Base-by-base conservation (phyloP, 2,329 filamentous ascomycete genomes). In the Diplodia sapinea region DNA sequence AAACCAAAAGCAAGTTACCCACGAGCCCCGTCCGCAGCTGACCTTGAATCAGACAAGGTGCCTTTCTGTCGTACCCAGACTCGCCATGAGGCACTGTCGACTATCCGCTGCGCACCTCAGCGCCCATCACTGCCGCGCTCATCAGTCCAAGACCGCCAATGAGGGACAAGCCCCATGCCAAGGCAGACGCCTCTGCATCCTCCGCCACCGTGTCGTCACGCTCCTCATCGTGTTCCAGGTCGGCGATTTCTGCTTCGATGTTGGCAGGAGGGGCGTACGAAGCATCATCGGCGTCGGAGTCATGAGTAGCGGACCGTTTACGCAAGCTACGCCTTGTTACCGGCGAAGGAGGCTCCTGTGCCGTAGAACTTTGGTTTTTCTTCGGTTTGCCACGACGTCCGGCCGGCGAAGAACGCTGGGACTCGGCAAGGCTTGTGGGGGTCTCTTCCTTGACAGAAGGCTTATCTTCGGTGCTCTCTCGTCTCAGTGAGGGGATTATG, bases 141-240 rank as follows among this genome's bases (percentile, higher is more conserved):
- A 77, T 55, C 65, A 75, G 72, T 1, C 78, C 78, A 29, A 79
- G 64, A 7, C 78, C 78, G 12, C 77, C 78, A 2, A 75, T 47
- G 36, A 79, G 74, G 7, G 73, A 68, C 38, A 79, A 68, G 51
- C 76, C 77, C 47, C 79, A 67, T 2, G 75, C 74, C 61, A 80
- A 66, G 7, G 74, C 78, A 11, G 77, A 78, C 9, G 75, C 74
- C 68, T 80, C 78, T 11, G 75, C 74, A 15, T 76, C 76, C 7
- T 74, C 72, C 1, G 73, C 71, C 15, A 78, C 31, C 59, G 77
- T 76, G 17, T 74, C 72, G 8, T 70, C 69, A 31, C 59, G 52
- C 7, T 62, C 62, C 3, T 71, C 71, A n/a, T 77, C 77, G 61
- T 79, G 65, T 47, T 69, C 68, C 47, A 57, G 20, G 5, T 40